These are phyloP conservation scores for Sporothrix dimorphospora DNA, from an alignment of 2,329 filamentous ascomycete species.

Conservation along the genomic window DNA sequence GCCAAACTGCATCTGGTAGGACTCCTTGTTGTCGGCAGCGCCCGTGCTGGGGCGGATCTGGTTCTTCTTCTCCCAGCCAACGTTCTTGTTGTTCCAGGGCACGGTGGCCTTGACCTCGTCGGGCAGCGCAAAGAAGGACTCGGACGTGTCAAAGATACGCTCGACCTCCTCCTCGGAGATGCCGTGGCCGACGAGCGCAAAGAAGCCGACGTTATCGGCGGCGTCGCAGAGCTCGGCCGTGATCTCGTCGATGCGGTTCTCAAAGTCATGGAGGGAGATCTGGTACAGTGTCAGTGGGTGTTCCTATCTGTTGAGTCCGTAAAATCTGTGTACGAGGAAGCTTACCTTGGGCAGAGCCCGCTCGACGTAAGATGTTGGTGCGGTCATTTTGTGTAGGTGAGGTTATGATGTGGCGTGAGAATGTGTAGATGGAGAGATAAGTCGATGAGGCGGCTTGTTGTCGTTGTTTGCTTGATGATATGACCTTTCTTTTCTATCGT, in stretches of 20 bases:
- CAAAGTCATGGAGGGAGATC: constrained; percentile 59
- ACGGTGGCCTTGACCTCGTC: constrained; percentile 56
- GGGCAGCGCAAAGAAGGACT: constrained; percentile 57
- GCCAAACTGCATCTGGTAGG: constrained; percentile 65
- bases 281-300: constrained; percentile 30
- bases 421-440: background rate
- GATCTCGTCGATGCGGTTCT: constrained; percentile 56
- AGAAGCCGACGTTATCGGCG: constrained; percentile 63
- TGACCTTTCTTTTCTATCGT: background rate
- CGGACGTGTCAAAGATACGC: constrained; percentile 41
- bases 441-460: background rate
- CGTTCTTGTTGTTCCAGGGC: constrained; percentile 58
- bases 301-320: background rate
- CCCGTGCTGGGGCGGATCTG: constrained; percentile 64
- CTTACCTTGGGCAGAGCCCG: constrained; percentile 32
- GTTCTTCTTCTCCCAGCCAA: constrained; percentile 63
- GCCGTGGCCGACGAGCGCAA: constrained; percentile 56
- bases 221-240: constrained; percentile 55
- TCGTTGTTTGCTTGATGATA: background rate
- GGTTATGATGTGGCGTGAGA: background rate
- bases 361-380: constrained; percentile 31
- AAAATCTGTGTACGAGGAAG: background rate
- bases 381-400: constrained; percentile 28
- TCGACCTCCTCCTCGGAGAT: constrained; percentile 50
- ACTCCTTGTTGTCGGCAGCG: constrained; percentile 61